Conservation (phyloP, 202 grass and related monocot species). For the Saccharum hybrid region DNA sequence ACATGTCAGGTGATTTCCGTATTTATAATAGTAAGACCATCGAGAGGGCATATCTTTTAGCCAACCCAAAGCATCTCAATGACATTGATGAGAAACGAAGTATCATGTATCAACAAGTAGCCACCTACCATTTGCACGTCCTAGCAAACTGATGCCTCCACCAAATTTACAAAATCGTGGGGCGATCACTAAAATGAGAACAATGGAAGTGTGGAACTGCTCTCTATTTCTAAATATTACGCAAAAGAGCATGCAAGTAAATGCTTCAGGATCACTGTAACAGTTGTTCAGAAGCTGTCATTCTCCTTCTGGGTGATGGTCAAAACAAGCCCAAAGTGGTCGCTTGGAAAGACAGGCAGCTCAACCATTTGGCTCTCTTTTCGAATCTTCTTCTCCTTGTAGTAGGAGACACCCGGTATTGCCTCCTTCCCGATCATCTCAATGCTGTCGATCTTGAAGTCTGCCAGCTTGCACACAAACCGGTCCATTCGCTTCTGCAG, state of each 20-base stretch:
- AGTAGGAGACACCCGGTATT: conserved; percentile 62
- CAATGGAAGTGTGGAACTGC: neutral
- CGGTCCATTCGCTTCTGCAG: conserved; percentile 79
- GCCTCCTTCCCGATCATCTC: conserved; percentile 85
- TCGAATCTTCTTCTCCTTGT: conserved; percentile 73
- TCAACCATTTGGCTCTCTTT: conserved; percentile 51
- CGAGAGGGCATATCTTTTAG: neutral
- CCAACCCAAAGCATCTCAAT: neutral
- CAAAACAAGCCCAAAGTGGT: conserved; percentile 83
- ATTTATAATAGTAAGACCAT: neutral
- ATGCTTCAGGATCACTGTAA: neutral
- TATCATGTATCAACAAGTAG: neutral
- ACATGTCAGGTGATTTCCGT: neutral
- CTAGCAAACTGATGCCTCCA: neutral
- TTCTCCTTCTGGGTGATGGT: conserved; percentile 38
- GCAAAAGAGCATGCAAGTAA: neutral
- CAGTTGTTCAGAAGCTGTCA: conserved; percentile 13
- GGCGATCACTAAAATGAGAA: neutral
- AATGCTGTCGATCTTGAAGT: conserved; percentile 69
- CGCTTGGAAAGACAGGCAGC: conserved; percentile 77
- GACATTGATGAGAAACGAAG: neutral
- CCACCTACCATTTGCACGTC: neutral
- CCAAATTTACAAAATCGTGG: conserved; percentile 7
- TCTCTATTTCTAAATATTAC: neutral
- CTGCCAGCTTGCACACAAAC: conserved; percentile 63